Conservation (phyloP, 2,329 filamentous ascomycete species). For the Rhynchosporium graminicola region DNA sequence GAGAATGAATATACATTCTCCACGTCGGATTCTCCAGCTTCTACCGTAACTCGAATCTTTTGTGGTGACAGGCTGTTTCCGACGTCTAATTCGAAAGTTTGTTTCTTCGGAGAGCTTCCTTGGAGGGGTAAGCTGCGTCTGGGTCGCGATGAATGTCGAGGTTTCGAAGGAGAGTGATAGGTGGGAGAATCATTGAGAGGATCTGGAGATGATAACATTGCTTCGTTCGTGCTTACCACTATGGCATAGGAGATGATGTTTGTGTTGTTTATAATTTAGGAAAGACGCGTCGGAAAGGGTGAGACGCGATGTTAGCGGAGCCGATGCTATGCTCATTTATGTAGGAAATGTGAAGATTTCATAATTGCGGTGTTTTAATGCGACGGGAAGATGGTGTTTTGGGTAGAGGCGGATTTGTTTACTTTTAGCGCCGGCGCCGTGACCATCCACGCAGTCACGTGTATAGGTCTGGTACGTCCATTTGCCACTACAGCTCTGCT, state of each 20-base stretch:
- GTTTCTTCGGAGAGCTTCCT: conserved; percentile 40
- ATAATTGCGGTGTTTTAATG: conserved; percentile 20
- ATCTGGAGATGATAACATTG: conserved; percentile 40
- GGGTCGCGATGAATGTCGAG: conserved; percentile 30
- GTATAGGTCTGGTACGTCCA: not conserved
- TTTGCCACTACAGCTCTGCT: conserved; percentile 5
- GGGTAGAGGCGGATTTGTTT: conserved; percentile 12
- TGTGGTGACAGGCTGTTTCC: conserved; percentile 40
- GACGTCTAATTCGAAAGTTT: conserved; percentile 41
- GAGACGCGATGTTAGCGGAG: conserved; percentile 13
- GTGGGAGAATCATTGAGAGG: conserved; percentile 39
- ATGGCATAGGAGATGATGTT: conserved; percentile 17
- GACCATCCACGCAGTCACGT: conserved; percentile 12
- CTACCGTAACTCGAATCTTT: conserved; percentile 41
- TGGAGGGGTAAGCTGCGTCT: conserved; percentile 33
- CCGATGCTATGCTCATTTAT: conserved; percentile 18
- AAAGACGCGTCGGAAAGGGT: conserved; percentile 10
- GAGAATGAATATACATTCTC: conserved; percentile 31
- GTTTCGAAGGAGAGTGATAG: conserved; percentile 35
- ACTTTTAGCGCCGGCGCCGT: conserved; percentile 12
- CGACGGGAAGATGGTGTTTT: conserved; percentile 4
- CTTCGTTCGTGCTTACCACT: conserved; percentile 30
- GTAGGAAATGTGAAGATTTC: conserved; percentile 20
- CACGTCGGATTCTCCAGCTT: conserved; percentile 37
- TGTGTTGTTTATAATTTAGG: conserved; percentile 4